Percentiles rank a stretch among this genome's conserved stretches.
These are phyloP conservation scores for Teratosphaeria destructans DNA, from an alignment of 2,329 filamentous ascomycete species.

Conservation along the genomic window DNA sequence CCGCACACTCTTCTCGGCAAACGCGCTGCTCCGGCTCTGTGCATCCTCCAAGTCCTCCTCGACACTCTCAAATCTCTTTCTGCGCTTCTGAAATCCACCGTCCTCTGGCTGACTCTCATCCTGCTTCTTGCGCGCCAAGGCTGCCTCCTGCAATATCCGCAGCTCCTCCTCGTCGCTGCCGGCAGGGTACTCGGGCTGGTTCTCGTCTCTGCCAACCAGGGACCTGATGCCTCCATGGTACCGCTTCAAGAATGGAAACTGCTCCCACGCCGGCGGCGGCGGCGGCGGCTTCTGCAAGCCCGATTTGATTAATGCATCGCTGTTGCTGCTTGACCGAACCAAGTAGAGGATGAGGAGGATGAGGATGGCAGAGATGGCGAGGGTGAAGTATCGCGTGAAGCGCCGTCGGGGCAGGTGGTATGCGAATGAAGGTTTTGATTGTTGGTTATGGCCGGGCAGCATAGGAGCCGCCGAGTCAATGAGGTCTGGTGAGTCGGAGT, in stretches of 20 bases:
- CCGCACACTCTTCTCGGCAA: constrained; percentile 16
- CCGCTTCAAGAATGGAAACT: constrained; percentile 71
- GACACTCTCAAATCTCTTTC: constrained; percentile 2
- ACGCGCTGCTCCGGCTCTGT: neutral
- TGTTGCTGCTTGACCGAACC: constrained; percentile 37
- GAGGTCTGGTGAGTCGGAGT: constrained; percentile 24
- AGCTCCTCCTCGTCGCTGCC: constrained; percentile 48
- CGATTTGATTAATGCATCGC: constrained; percentile 45
- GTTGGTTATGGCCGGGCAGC: constrained; percentile 15
- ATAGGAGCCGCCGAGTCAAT: constrained; percentile 16
- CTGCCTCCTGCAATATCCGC: constrained; percentile 25
- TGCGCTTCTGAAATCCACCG: constrained; percentile 20
- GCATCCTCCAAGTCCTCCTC: constrained; percentile 2
- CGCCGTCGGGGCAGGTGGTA: constrained; percentile 38
- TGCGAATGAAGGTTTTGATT: constrained; percentile 20
- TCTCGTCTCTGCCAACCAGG: constrained; percentile 54
- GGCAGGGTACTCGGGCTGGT: constrained; percentile 71
- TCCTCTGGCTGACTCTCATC: constrained; percentile 27
- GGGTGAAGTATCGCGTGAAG: constrained; percentile 69
- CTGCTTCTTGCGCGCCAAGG: constrained; percentile 25
- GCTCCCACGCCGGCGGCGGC: constrained; percentile 70
- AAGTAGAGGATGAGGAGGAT: constrained; percentile 68
- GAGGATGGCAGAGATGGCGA: constrained; percentile 58
- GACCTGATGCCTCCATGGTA: constrained; percentile 83
- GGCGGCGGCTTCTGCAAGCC: constrained; percentile 43